Conservation (phyloP, 164 flowering plant species). For the Nymphaea colorata region DNA sequence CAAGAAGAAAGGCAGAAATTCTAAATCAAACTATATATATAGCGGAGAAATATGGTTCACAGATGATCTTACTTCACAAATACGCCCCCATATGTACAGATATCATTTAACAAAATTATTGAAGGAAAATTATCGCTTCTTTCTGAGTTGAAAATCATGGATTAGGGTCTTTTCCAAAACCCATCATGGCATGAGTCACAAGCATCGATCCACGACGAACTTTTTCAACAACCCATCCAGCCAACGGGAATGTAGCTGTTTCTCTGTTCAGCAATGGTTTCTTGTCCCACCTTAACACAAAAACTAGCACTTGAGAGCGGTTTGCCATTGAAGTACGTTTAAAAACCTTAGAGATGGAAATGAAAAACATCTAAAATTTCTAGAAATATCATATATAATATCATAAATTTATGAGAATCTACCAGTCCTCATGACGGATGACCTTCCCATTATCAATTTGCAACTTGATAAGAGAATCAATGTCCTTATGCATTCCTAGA, state of each 20-base stretch:
- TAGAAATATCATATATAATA: no score
- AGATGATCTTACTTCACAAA: background rate
- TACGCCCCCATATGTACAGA: background rate
- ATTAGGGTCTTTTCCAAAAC: constrained; percentile 73
- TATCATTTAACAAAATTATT: no score
- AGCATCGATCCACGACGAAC: constrained; percentile 59
- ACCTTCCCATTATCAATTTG: constrained; percentile 51
- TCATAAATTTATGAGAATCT: constrained; percentile 8
- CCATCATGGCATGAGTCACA: constrained; percentile 66
- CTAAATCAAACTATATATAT: no score
- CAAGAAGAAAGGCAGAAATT: no score
- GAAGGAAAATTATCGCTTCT: background rate
- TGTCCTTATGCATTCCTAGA: constrained; percentile 47
- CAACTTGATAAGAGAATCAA: constrained; percentile 70
- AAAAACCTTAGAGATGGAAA: background rate
- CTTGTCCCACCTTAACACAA: constrained; percentile 66
- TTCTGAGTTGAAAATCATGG: constrained; percentile 6
- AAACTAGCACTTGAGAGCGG: no score
- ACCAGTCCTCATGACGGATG: constrained; percentile 84
- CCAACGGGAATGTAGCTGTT: constrained; percentile 44
- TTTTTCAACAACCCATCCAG: constrained; percentile 45
- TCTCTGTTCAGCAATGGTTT: constrained; percentile 65
- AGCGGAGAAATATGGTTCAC: no score
- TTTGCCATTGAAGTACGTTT: no score
- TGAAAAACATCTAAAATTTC: background rate